Conservation (phyloP, 805 yeast species). For the Schizosaccharomyces octosporus region DNA sequence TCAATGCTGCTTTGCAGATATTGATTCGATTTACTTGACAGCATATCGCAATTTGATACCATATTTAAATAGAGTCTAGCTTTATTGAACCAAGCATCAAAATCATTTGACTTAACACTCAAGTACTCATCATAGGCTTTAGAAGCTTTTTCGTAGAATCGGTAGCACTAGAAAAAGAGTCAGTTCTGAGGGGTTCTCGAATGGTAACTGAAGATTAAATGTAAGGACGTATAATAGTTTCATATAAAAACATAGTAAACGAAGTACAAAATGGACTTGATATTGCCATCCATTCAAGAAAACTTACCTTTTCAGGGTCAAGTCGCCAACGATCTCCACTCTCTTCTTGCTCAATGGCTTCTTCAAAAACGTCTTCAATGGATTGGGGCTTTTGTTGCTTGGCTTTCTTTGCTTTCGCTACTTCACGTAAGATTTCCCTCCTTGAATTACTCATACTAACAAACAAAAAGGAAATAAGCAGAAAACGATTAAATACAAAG, state of each 20-base stretch:
- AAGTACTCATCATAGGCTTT: not conserved
- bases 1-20: not conserved
- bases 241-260: not conserved
- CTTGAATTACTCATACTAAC: not conserved
- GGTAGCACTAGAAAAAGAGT: not conserved
- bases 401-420: not conserved
- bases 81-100: not conserved
- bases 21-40: not conserved
- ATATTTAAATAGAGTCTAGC: not conserved
- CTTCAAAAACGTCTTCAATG: not conserved
- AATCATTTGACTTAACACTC: not conserved
- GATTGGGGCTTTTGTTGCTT: not conserved
- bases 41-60: not conserved
- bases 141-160: not conserved
- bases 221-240: not conserved
- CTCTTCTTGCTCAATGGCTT: slow-evolving; percentile 1
- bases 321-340: not conserved
- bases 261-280: not conserved
- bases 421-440: not conserved
- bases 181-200: not conserved
- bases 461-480: not conserved
- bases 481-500: too few species aligned
- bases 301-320: not conserved
- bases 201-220: not conserved
- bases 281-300: not conserved